Evolutionary conservation across 1,284 basidiomycete species (phyloP), one percentile per base, ranked within the genome.

Genomic region (Exobasidium cylindrosporum): DNA sequence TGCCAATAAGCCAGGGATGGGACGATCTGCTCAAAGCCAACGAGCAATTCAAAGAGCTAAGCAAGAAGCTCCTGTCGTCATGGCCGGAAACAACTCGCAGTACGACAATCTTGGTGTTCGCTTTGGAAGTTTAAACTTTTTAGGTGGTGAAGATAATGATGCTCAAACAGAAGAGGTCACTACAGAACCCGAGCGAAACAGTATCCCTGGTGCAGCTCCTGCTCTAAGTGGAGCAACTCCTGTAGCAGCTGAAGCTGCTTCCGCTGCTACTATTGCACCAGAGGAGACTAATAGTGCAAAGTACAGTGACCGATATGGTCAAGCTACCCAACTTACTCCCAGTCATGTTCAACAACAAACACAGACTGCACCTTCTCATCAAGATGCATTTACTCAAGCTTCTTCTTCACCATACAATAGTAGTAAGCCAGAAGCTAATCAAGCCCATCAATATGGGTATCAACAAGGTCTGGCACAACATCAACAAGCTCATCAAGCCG

Each of bases 81-180:
- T 79, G 72, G 69, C 75, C n/a, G 74, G 75, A 29, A 72, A 69
- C 29, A 63, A 64, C 26, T 67, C 73, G 3, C 64, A 69, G 57
- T 67, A 78, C 44, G 77, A 79, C 70, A 76, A 67, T 53, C 70
- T 79, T 14, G 77, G 76, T 54, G 68, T 78, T 29, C 69, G 76
- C 57, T 79, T 79, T 49, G 77, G 77, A 62, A 71, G 65, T 21
- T 69, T 78, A 57, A 77, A 72, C 68, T 76, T 78, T 67, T 68
- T 76, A 31, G 74, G 70, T 26, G 67, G 64, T 3, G 74, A 75
- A 35, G 71, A 66, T 45, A 58, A 53, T 23, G 49, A 59, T 13
- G 65, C 64, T 14, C 32, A 53, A 17, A 44, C 60, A 28, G 44
- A 58, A 47, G 7, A 24, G 2, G 17, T 24, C 10, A 26, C 57